Evolutionary conservation across 1,139 yeast genomes (phyloP), one percentile per base, ranked within the genome.

Genomic region (Magnusiomyces magnusii): DNA sequence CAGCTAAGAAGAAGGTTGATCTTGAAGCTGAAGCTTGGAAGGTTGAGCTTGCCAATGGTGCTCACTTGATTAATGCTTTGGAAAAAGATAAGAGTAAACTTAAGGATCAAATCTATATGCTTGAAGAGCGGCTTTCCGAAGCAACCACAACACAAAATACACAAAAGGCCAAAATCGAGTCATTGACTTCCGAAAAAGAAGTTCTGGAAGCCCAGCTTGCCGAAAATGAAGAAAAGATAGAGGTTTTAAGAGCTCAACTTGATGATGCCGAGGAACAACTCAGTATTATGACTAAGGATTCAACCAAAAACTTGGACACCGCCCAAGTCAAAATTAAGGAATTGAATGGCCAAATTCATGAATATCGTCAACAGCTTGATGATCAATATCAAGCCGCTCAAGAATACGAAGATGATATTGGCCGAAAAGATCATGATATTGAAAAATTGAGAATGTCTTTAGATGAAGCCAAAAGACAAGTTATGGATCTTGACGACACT

Each of bases 291-390:
- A 27, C 50, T 28, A 44, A 53, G 27, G 27, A 28, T n/a, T 53
- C 55, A 19, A 36, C 19, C 21, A 42, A 42, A n/a, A 24, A 28
- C 49, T 73, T 71, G 60, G 72, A 68, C 55, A 64, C 68, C 27
- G 75, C 80, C 5, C 73, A 73, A 63, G 68, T 76, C 58, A 76
- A 78, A 55, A 68, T 80, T 54, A 75, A 77, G 60, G 75, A 77
- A 15, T 72, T 84, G 47, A 73, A 79, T 13, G 70, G 69, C 7
- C 87, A 82, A 64, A 85, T 84, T 66, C 72, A 73, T 24, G 75
- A 71, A 23, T 71, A 84, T 27, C 68, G 76, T 59, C 62, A 67
- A 52, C 73, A 78, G 69, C 61, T 79, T 52, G 67, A 73, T 55
- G 65, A 70, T 1, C 65, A 76, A 17, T 76, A 76, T 57, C 69